Evolutionary conservation across 2,329 filamentous ascomycete species (phyloP).

Genomic region (Cladophialophora psammophila): DNA sequence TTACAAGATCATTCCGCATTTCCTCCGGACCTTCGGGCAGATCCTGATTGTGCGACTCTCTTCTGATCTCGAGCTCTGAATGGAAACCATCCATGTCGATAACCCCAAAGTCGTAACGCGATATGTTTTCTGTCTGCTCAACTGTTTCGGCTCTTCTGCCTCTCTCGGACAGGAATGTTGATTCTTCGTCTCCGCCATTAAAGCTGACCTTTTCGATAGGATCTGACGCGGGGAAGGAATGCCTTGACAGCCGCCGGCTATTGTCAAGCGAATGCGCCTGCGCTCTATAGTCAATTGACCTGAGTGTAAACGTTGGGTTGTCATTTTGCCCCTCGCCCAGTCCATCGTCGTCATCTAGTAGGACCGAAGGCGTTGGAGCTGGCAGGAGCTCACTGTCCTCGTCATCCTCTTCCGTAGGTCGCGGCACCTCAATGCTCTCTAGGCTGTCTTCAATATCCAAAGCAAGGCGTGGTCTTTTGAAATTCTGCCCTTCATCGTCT

Average conservation of each 20-base stretch:
- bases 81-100: conserved; percentile 60
- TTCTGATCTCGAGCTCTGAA: conserved; percentile 48
- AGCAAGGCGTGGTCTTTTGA: conserved; percentile 50
- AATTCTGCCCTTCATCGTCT: conserved; percentile 56
- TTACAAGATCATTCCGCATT: conserved; percentile 52
- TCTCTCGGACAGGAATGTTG: conserved; percentile 48
- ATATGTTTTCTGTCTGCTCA: conserved; percentile 48
- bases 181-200: conserved; percentile 34
- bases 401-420: conserved; percentile 54
- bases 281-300: conserved; percentile 35
- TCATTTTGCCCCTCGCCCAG: conserved; percentile 1
- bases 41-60: conserved; percentile 28
- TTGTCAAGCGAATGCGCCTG: conserved; percentile 6
- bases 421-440: conserved; percentile 51
- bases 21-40: conserved; percentile 38
- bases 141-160: conserved; percentile 51
- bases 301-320: conserved; percentile 38
- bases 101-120: conserved; percentile 53
- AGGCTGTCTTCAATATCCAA: conserved; percentile 51
- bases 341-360: conserved; percentile 36
- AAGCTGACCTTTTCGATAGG: conserved; percentile 51
- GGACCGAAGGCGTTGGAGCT: conserved; percentile 38
- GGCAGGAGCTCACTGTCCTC: conserved; percentile 51
- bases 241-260: conserved; percentile 43
- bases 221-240: conserved; percentile 50